These are phyloP conservation scores for Macadamia integrifolia DNA, from an alignment of 164 flowering plant genomes.

Conservation along the genomic window DNA sequence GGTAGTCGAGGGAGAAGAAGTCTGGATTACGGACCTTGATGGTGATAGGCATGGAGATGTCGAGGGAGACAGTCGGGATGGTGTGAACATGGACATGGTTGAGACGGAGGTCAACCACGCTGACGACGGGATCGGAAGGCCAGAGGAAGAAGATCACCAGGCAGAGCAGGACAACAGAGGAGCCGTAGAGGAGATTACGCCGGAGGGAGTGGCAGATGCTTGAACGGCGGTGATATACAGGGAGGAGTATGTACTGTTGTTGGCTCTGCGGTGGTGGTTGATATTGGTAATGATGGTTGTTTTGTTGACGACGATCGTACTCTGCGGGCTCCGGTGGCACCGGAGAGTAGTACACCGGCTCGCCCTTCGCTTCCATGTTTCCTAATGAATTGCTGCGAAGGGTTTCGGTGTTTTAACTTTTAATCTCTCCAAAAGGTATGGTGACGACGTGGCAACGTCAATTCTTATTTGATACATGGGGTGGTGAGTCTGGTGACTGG, in stretches of 20 bases:
- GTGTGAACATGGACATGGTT: slow-evolving; percentile 34
- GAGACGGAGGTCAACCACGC: slow-evolving; percentile 43
- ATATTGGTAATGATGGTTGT: neutral
- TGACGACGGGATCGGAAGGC: slow-evolving; percentile 65
- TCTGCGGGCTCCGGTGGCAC: neutral
- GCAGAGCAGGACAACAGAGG: slow-evolving; percentile 31
- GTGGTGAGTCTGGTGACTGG: too few species aligned
- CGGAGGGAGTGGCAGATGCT: neutral
- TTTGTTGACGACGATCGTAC: too few species aligned
- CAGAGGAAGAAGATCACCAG: slow-evolving; percentile 41
- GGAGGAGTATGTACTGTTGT: neutral
- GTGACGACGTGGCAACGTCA: too few species aligned
- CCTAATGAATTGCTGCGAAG: too few species aligned
- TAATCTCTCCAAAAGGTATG: too few species aligned
- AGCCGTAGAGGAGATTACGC: slow-evolving; percentile 9
- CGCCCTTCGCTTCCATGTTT: slow-evolving; percentile 8
- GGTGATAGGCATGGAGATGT: slow-evolving; percentile 43
- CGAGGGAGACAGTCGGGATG: slow-evolving; percentile 36
- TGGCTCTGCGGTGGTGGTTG: slow-evolving; percentile 7
- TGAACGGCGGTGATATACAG: slow-evolving; percentile 8
- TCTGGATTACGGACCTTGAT: slow-evolving; percentile 50
- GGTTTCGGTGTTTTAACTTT: too few species aligned
- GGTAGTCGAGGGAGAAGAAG: slow-evolving; percentile 55
- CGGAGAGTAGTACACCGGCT: slow-evolving; percentile 6
- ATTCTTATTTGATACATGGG: too few species aligned